phyloP scores from a whole-genome alignment of 805 yeast genomes.

The Myxozyma mucilagina region DNA sequence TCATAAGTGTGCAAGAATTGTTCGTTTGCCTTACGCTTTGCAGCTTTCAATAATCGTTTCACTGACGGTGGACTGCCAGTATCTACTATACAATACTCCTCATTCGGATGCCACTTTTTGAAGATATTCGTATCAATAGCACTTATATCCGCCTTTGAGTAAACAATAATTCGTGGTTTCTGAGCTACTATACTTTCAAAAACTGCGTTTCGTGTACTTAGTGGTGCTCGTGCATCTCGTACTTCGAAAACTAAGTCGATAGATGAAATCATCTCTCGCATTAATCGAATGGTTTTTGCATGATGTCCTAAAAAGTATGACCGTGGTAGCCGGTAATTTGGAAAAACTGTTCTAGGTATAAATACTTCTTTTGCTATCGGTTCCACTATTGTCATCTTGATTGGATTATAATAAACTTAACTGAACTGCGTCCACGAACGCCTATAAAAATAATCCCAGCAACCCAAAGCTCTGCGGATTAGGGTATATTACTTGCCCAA shows the following conservation, averaged over 20 bases:
- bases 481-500: too few relatives aligned
- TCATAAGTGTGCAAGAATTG: constrained; percentile 17
- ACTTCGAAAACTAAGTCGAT: constrained; percentile 80
- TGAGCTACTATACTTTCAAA: constrained; percentile 64
- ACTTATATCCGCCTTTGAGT: constrained; percentile 73
- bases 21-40: constrained; percentile 42
- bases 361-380: constrained; percentile 41
- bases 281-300: constrained; percentile 66
- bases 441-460: neutral
- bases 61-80: constrained; percentile 56
- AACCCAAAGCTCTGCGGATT: neutral
- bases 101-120: constrained; percentile 52
- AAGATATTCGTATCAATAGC: constrained; percentile 46
- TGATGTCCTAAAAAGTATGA: constrained; percentile 87
- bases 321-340: constrained; percentile 58
- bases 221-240: constrained; percentile 86
- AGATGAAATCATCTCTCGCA: constrained; percentile 72
- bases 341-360: constrained; percentile 70
- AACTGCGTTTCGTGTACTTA: constrained; percentile 77
- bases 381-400: neutral
- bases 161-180: constrained; percentile 61
- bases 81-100: constrained; percentile 58
- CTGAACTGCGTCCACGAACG: neutral
- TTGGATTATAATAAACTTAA: neutral
- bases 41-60: constrained; percentile 49